Conservation (phyloP, 345 rosid genomes). For the Populus ilicifolia region DNA sequence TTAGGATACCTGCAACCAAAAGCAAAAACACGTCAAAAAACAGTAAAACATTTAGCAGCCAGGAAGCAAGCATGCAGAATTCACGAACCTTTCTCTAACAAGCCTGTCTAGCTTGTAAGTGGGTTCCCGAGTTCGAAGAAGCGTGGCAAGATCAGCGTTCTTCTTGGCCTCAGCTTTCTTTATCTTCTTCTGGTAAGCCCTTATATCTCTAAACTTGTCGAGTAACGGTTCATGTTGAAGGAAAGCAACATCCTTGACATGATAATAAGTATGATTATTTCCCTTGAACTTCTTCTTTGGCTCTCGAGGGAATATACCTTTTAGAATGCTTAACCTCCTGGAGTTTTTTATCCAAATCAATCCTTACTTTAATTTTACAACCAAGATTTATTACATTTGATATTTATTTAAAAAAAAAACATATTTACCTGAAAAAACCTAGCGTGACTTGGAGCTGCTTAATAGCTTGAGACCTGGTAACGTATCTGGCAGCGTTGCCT, state of each 20-base stretch:
- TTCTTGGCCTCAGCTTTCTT: constrained; percentile 76
- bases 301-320: constrained; percentile 87
- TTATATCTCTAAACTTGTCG: constrained; percentile 77
- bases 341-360: not conserved
- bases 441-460: constrained; percentile 76
- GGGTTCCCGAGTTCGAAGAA: constrained; percentile 67
- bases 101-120: constrained; percentile 59
- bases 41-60: not conserved
- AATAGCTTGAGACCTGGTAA: constrained; percentile 83
- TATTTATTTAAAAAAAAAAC: not conserved
- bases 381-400: not conserved
- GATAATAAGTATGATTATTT: constrained; percentile 91
- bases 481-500: constrained; percentile 83
- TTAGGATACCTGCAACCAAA: constrained; percentile 65
- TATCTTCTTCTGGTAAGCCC: constrained; percentile 68
- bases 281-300: constrained; percentile 94
- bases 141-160: constrained; percentile 63
- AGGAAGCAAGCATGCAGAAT: not conserved
- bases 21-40: not conserved
- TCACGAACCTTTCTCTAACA: constrained; percentile 72
- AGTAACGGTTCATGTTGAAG: constrained; percentile 82
- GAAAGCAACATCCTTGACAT: constrained; percentile 79
- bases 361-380: not conserved
- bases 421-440: constrained; percentile 58
- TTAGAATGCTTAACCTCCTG: constrained; percentile 77